phyloP scores from a whole-genome alignment of 768 basidiomycete species.

The Mycena amicta region DNA sequence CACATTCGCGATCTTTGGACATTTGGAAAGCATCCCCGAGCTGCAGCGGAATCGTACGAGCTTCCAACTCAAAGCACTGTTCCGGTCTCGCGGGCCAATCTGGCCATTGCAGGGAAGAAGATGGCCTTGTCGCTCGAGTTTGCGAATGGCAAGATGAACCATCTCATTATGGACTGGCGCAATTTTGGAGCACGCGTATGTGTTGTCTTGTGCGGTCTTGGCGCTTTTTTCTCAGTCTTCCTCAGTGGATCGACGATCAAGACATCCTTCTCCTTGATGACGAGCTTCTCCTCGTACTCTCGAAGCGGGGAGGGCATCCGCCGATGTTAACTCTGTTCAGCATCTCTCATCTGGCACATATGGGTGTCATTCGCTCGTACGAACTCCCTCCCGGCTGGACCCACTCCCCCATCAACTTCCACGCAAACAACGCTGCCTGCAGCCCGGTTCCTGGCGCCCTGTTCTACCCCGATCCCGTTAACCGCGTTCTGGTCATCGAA shows the following conservation, averaged over 20 bases:
- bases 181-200: conserved; percentile 49
- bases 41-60: conserved; percentile 43
- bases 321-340: conserved; percentile 50
- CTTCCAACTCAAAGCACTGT: conserved; percentile 40
- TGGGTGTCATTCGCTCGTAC: conserved; percentile 50
- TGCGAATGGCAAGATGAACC: conserved; percentile 40
- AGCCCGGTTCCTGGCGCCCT: conserved; percentile 44
- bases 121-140: conserved; percentile 47
- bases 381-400: conserved; percentile 59
- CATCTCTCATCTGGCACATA: conserved; percentile 44
- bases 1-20: conserved; percentile 58
- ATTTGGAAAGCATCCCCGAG: conserved; percentile 56
- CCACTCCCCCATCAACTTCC: conserved; percentile 45
- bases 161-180: conserved; percentile 54
- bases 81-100: conserved; percentile 37
- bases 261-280: conserved; percentile 50
- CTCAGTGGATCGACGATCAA: conserved; percentile 53
- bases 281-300: conserved; percentile 44
- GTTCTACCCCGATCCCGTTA: conserved; percentile 59
- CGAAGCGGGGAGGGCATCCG: conserved; percentile 36
- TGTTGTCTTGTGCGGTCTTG: too few relatives aligned
- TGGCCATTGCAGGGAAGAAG: conserved; percentile 46
- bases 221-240: conserved; percentile 5
- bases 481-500: conserved; percentile 50
- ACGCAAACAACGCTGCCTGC: conserved; percentile 47